Conservation (phyloP, 148 eudicot genomes). For the Mesembryanthemum crystallinum region DNA sequence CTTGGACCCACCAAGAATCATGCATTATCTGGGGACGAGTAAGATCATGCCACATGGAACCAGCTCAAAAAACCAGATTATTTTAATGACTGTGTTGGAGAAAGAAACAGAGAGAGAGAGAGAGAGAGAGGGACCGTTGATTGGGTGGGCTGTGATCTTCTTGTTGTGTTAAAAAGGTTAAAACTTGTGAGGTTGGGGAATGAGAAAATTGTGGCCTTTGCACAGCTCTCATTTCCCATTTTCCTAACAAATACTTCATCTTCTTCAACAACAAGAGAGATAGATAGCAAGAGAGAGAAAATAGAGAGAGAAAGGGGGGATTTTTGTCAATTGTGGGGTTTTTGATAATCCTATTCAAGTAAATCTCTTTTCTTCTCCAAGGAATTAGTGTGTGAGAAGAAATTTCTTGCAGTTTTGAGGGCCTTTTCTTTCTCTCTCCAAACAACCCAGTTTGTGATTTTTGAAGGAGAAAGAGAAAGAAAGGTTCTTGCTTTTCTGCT, state of each 20-base stretch:
- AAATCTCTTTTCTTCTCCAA: background rate
- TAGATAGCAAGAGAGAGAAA: background rate
- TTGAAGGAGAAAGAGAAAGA: background rate
- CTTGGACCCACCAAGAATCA: slow-evolving; percentile 22
- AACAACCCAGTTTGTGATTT: background rate
- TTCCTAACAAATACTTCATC: background rate
- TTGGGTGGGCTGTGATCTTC: slow-evolving; percentile 8
- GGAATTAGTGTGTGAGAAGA: no score
- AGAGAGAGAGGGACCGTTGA: slow-evolving; percentile 5
- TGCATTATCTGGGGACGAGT: slow-evolving; percentile 3
- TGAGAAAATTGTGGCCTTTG: slow-evolving; percentile 8
- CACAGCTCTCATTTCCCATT: background rate
- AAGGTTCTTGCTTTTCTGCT: background rate
- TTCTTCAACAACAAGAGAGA: background rate
- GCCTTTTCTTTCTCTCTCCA: background rate
- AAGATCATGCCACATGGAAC: slow-evolving; percentile 3
- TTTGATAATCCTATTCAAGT: background rate
- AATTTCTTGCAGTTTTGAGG: background rate
- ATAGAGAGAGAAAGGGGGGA: background rate
- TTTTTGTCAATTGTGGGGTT: background rate
- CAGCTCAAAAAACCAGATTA: background rate
- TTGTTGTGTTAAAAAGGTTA: no score
- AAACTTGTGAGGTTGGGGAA: slow-evolving; percentile 10
- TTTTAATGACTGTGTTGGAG: background rate
- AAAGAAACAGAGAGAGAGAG: background rate